A percentile compares a stretch with the other conserved stretches of the same genome.
These are phyloP conservation scores for Pythium rishiriense DNA, from an alignment of 352 stramenopile genomes.

Conservation along the genomic window DNA sequence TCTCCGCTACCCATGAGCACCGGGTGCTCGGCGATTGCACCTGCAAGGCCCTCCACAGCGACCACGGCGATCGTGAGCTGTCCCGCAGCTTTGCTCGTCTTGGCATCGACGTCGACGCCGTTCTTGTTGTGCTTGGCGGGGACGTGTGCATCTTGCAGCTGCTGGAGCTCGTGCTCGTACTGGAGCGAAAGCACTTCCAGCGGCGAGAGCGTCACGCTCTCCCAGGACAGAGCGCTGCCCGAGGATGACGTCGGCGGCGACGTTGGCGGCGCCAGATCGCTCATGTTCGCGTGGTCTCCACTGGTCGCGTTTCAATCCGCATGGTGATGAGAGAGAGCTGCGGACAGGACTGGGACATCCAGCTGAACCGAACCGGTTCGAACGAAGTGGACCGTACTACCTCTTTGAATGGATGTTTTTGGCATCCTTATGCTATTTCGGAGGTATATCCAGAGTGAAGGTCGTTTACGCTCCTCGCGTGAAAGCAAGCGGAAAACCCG, in stretches of 20 bases:
- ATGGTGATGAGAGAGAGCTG: no score
- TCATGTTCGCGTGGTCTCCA: slow-evolving; percentile 35
- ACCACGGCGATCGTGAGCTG: slow-evolving; percentile 54
- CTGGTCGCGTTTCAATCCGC: slow-evolving; percentile 24
- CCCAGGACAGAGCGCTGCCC: slow-evolving; percentile 70
- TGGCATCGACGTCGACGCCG: slow-evolving; percentile 63
- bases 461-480: slow-evolving; percentile 23
- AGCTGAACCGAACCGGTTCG: slow-evolving; percentile 5
- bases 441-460: slow-evolving; percentile 2
- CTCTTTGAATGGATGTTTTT: neutral
- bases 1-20: slow-evolving; percentile 25
- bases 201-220: slow-evolving; percentile 75
- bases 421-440: neutral
- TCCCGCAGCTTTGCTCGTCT: slow-evolving; percentile 59
- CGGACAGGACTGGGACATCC: no score
- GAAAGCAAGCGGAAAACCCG: neutral
- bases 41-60: slow-evolving; percentile 35
- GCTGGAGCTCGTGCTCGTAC: slow-evolving; percentile 67
- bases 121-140: slow-evolving; percentile 67
- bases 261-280: slow-evolving; percentile 33
- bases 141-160: slow-evolving; percentile 41
- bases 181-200: slow-evolving; percentile 71
- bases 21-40: slow-evolving; percentile 37
- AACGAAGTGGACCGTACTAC: slow-evolving; percentile 5
- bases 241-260: slow-evolving; percentile 43